Base-by-base conservation (phyloP, 257 asterid genomes). In the Penstemon davidsonii region DNA sequence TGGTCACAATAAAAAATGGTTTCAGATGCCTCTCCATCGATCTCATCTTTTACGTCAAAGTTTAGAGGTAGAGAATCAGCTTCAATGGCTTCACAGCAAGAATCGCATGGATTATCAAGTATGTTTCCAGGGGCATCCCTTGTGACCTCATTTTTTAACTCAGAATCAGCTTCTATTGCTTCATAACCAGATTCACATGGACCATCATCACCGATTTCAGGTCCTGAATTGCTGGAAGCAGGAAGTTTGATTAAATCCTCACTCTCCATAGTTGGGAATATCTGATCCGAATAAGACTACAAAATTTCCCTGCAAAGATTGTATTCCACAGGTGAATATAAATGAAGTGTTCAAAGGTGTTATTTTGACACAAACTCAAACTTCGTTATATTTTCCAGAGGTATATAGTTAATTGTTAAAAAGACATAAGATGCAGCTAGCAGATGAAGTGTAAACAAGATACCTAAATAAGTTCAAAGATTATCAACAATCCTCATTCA, bases 201-300 rank as follows among this genome's bases (percentile, higher is more conserved):
- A 59, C 54, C 79, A 44, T 64, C 72, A 59, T 67, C 71, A 72
- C 79, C 87, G 74, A 73, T 70, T 73, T 67, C 86, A 62, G 75
- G 64, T 54, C 67, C 83, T 44, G 82, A 71, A 49, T 72, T 73
- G 77, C 85, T 74, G 12, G 85, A 82, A 75, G 83, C 81, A 47
- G 82, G 88, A 67, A 72, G 79, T 73, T 70, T 62, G 61, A 72
- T 83, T 39, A 79, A 47, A 68, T 87, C 89, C 81, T 78, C 92
- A 25, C 80, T 74, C 61, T 84, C 93, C 97, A 92, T 89, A 49
- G 72, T 10, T 13, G 60, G 59, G 57, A 60, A 19, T 58, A 75
- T 64, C 53, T 37, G 60, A 57, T 59, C 70, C n/a, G 36, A 50
- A 44, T 53, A 19, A 49, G 64, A 55, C 53, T 55, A 42, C 2